phyloP scores from a whole-genome alignment of 805 yeast genomes.

The Candida nitratophila region DNA sequence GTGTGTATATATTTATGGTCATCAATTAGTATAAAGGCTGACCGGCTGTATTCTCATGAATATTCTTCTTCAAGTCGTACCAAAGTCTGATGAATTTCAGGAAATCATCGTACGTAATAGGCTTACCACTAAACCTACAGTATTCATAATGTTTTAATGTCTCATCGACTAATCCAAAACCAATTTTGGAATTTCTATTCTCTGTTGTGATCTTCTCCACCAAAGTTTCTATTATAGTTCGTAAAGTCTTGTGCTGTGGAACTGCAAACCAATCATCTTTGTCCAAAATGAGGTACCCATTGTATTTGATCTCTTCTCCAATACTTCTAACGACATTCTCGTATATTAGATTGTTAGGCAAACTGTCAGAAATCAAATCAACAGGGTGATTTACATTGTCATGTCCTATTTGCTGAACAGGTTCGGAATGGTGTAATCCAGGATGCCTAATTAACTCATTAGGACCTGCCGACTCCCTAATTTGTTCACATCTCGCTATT shows the following conservation, averaged over 20 bases:
- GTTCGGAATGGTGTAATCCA: constrained; percentile 32
- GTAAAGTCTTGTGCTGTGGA: constrained; percentile 34
- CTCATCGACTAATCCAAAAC: constrained; percentile 9
- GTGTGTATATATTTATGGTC: background rate
- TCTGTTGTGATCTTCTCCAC: background rate
- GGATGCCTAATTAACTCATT: constrained; percentile 39
- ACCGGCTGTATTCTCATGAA: background rate
- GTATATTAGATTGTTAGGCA: constrained; percentile 29
- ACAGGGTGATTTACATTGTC: background rate
- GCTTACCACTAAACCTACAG: constrained; percentile 57
- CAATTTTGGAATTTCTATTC: background rate
- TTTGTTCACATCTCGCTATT: constrained; percentile 34
- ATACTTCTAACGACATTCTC: constrained; percentile 55
- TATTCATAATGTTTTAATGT: constrained; percentile 56
- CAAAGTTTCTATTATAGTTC: constrained; percentile 28
- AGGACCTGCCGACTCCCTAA: constrained; percentile 35
- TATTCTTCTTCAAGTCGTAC: constrained; percentile 9
- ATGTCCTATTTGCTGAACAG: too few relatives aligned
- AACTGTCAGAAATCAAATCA: background rate
- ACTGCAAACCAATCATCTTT: constrained; percentile 22
- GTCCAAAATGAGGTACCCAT: constrained; percentile 30
- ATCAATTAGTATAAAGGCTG: background rate
- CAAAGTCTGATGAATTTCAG: constrained; percentile 47
- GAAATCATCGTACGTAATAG: constrained; percentile 54
- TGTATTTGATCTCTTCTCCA: constrained; percentile 50